These are phyloP conservation scores for Arctium minus DNA, from an alignment of 129 eudicot species.

Conservation along the genomic window DNA sequence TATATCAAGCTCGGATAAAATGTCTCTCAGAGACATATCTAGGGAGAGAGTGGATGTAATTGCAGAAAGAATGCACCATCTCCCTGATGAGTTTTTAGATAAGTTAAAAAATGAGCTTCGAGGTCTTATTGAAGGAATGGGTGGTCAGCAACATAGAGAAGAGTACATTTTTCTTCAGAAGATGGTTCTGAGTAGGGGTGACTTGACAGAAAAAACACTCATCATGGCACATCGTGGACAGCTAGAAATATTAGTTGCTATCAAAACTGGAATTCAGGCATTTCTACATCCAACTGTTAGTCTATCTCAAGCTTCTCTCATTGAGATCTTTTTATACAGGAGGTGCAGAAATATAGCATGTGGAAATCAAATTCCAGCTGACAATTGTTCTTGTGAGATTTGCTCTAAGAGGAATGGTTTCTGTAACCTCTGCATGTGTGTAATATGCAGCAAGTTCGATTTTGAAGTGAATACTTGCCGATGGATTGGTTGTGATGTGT, in stretches of 20 bases:
- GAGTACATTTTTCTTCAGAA: conserved; percentile 72
- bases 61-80: conserved; percentile 77
- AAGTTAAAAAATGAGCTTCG: conserved; percentile 72
- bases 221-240: conserved; percentile 68
- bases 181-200: conserved; percentile 62
- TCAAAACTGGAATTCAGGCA: conserved; percentile 89
- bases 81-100: conserved; percentile 76
- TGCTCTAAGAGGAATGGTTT: conserved; percentile 81
- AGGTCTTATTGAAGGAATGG: conserved; percentile 77
- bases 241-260: conserved; percentile 79
- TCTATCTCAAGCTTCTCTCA: conserved; percentile 80
- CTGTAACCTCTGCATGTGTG: conserved; percentile 97
- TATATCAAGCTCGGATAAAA: conserved; percentile 62
- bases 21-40: conserved; percentile 61
- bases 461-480: conserved; percentile 95
- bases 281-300: conserved; percentile 85
- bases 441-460: conserved; percentile 88
- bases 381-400: conserved; percentile 74
- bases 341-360: conserved; percentile 92
- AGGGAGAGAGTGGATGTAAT: conserved; percentile 67
- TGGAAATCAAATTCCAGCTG: conserved; percentile 75
- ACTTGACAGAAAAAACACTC: conserved; percentile 67
- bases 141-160: conserved; percentile 81
- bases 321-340: conserved; percentile 75
- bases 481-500: conserved; percentile 92